Conservation (phyloP, 306 rosid species). For the Alnus rubra region DNA sequence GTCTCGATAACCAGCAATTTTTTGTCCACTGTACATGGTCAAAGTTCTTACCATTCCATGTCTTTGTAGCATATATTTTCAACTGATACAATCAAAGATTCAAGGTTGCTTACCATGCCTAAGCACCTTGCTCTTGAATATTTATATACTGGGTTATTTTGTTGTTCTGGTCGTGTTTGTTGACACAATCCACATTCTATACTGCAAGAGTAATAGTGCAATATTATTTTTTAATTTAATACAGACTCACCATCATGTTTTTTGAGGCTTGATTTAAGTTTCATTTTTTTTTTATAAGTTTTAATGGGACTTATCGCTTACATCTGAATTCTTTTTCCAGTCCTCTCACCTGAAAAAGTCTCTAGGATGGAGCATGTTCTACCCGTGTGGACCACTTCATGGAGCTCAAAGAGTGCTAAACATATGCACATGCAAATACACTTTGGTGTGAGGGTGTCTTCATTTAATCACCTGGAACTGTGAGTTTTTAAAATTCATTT, state of each 20-base stretch:
- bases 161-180: background rate
- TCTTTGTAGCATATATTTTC: background rate
- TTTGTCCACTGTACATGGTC: background rate
- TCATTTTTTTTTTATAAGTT: background rate
- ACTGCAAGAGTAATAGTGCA: background rate
- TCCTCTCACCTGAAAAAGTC: slow-evolving; percentile 83
- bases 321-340: slow-evolving; percentile 67
- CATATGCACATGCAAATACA: slow-evolving; percentile 41
- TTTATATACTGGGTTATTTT: background rate
- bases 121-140: background rate
- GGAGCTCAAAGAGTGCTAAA: slow-evolving; percentile 52
- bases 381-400: slow-evolving; percentile 50
- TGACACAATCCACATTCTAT: background rate
- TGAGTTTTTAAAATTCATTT: slow-evolving; percentile 41
- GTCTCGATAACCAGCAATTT: background rate
- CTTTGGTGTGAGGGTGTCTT: slow-evolving; percentile 78
- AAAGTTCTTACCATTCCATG: background rate
- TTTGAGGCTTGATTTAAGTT: background rate
- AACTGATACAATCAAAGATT: background rate
- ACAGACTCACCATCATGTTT: background rate
- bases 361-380: slow-evolving; percentile 76
- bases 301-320: slow-evolving; percentile 31
- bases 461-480: slow-evolving; percentile 63
- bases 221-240: background rate
- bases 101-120: background rate